Evolutionary conservation across 176 grass and related monocot genomes (phyloP), one percentile per base, ranked within the genome.

Genomic region (Panicum miliaceum): DNA sequence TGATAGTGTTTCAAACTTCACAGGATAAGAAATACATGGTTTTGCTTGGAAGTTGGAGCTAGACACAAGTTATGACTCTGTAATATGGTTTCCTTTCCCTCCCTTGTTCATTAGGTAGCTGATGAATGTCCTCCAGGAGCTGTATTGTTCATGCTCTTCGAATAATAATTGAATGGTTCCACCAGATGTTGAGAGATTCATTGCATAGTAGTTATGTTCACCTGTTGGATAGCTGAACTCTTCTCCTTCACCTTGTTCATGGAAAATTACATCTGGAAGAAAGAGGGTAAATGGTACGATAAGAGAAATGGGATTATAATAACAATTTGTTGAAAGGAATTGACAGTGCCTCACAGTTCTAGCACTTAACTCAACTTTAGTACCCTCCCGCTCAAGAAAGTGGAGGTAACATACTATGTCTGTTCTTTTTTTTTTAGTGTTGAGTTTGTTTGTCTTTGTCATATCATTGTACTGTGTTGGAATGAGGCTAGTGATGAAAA

Each of bases 161-260:
- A 93, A 93, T 56, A 88, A 47, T 60, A 92, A 73, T 54, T 86
- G 84, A 76, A 94, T 83, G 38, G 63, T 81, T 84, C 89, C 92
- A 45, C 80, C 75, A 43, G 81, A 75, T 35, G 89, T 93, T 47
- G 12, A 58, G 35, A 89, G 77, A 51, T 65, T 89, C 47, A 95
- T 72, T 79, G 68, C 61, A 57, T 63, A 37, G 66, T 81, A 84
- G 27, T 60, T 64, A 57, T 88, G 71, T 51, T 50, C 38, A 66
- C 81, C 61, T 36, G 50, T 86, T 54, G 66, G 74, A 69, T 88
- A 90, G 69, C 81, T 82, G 37, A 77, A 71, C 46, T 75, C 73
- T 59, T 76, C 51, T 70, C 23, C 59, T 23, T 88, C 64, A 1
- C 81, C 82, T 58, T 81, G 54, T 78, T 82, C 77, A 23, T 81